These are phyloP conservation scores for Podaxis sp. DNA, from an alignment of 768 basidiomycete species.

Conservation along the genomic window DNA sequence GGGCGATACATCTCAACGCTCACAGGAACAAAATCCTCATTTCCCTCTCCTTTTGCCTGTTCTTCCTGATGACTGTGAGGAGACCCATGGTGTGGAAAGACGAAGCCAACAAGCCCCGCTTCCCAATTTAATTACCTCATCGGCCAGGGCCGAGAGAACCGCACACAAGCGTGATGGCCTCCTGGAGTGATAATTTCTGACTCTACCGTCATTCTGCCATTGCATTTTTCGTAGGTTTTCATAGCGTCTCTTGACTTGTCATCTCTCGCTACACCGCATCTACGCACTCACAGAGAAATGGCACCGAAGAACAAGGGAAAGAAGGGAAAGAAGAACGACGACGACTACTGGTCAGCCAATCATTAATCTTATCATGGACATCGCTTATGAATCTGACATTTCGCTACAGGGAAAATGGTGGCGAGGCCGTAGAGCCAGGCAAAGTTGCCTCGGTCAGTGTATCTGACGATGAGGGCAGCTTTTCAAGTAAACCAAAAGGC, in stretches of 20 bases:
- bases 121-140: neutral
- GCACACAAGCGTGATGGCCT: neutral
- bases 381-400: conserved; percentile 10
- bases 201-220: neutral
- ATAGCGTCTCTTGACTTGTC: neutral
- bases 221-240: neutral
- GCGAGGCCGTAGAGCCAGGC: conserved; percentile 48
- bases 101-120: neutral
- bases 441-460: conserved; percentile 26
- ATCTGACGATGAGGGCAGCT: conserved; percentile 39
- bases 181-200: neutral
- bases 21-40: conserved; percentile 96
- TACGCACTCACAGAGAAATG: conserved; percentile 26
- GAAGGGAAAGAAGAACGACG: conserved; percentile 78
- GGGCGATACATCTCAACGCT: conserved; percentile 16
- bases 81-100: conserved; percentile 64
- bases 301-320: conserved; percentile 74
- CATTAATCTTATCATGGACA: neutral
- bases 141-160: conserved; percentile 1
- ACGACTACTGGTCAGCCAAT: conserved; percentile 72
- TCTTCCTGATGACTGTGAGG: conserved; percentile 95
- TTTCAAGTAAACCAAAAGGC: conserved; percentile 22
- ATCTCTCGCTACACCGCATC: neutral
- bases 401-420: conserved; percentile 55
- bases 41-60: conserved; percentile 90